phyloP scores from a whole-genome alignment of 306 rosid species.

The Cucurbita maxima region DNA sequence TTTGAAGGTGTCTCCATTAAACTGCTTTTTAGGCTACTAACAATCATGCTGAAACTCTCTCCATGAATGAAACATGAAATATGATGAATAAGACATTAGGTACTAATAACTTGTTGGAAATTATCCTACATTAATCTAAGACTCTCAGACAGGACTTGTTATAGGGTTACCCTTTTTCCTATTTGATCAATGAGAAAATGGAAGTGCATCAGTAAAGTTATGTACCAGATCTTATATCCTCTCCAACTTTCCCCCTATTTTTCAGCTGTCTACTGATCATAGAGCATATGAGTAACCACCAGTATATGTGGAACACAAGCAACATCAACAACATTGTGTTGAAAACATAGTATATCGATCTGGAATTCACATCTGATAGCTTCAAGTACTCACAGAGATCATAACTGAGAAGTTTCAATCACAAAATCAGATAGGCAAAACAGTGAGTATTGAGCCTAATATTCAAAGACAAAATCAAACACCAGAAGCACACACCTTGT shows the following conservation, averaged over 20 bases:
- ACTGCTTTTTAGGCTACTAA: background rate
- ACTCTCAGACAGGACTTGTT: background rate
- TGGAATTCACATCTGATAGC: conserved; percentile 24
- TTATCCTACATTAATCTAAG: background rate
- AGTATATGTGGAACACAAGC: conserved; percentile 88
- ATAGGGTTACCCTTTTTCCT: background rate
- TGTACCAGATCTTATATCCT: conserved; percentile 95
- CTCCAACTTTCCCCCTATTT: conserved; percentile 91
- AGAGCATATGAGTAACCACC: conserved; percentile 90
- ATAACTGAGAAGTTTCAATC: conserved; percentile 43
- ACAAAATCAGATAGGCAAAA: conserved; percentile 17
- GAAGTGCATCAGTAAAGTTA: background rate
- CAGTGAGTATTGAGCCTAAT: conserved; percentile 6
- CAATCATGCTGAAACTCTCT: background rate
- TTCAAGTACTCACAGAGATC: conserved; percentile 32
- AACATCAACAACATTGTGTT: conserved; percentile 70
- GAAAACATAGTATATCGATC: conserved; percentile 50
- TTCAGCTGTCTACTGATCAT: conserved; percentile 73
- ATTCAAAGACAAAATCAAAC: conserved; percentile 13
- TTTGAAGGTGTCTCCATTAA: background rate
- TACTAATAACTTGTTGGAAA: background rate
- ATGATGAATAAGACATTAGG: background rate
- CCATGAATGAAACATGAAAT: background rate
- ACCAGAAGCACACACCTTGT: conserved; percentile 52
- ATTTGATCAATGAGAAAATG: background rate